Conservation (phyloP, 768 basidiomycete species). For the Psilocybe subaeruginosa region DNA sequence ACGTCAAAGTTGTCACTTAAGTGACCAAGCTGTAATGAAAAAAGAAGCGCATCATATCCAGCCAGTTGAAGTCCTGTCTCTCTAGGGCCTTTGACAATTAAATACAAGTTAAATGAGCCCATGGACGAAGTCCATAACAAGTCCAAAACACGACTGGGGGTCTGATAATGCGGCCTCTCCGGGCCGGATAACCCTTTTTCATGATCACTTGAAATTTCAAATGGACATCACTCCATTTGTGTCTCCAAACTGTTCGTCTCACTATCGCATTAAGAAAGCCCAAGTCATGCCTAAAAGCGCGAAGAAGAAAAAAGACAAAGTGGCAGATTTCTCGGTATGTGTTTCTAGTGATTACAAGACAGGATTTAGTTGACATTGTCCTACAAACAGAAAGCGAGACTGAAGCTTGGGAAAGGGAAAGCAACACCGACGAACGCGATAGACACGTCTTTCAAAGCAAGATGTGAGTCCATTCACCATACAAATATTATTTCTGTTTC, state of each 20-base stretch:
- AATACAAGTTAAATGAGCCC: too few species aligned
- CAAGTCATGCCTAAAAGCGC: conserved; percentile 78
- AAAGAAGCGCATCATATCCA: too few species aligned
- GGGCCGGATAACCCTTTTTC: conserved; percentile 8
- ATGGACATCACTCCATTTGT: background rate
- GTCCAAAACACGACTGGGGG: too few species aligned
- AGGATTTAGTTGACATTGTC: background rate
- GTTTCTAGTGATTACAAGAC: conserved; percentile 4
- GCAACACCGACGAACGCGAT: conserved; percentile 80
- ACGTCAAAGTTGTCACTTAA: too few species aligned
- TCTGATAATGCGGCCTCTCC: background rate
- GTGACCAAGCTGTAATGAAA: too few species aligned
- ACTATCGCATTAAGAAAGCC: background rate
- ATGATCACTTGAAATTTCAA: background rate
- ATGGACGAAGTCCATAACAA: too few species aligned
- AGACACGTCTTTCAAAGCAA: conserved; percentile 95
- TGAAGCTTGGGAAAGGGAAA: conserved; percentile 97
- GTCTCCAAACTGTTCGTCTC: background rate
- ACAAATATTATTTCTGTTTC: conserved; percentile 8
- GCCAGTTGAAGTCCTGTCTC: too few species aligned
- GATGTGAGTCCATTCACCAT: conserved; percentile 58
- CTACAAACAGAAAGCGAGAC: conserved; percentile 82
- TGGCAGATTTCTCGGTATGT: conserved; percentile 81
- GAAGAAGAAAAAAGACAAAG: conserved; percentile 87
- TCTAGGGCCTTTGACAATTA: too few species aligned